These are phyloP conservation scores for Amaranthus cruentus DNA, from an alignment of 148 eudicot species.

Conservation along the genomic window DNA sequence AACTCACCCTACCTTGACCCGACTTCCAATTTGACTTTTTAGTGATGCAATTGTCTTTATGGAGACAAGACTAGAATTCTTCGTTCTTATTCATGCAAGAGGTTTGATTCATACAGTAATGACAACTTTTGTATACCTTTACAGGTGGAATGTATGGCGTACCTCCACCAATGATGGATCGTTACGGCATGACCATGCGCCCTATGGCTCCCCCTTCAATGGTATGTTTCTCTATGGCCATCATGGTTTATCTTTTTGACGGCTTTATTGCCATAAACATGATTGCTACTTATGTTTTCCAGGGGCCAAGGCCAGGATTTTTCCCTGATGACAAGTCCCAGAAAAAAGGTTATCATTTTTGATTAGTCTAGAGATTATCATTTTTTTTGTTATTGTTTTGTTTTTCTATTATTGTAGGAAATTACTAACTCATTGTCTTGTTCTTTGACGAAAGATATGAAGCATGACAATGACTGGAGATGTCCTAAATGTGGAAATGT, in stretches of 20 bases:
- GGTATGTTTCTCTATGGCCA: background rate
- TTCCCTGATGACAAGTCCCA: slow-evolving; percentile 58
- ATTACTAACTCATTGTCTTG: background rate
- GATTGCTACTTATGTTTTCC: slow-evolving; percentile 1
- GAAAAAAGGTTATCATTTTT: slow-evolving; percentile 44
- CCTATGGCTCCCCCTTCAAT: no score
- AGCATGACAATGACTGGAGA: slow-evolving; percentile 87
- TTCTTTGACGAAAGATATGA: slow-evolving; percentile 43
- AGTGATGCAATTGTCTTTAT: no score
- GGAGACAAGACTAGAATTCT: no score
- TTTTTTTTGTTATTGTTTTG: background rate
- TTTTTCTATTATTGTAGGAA: background rate
- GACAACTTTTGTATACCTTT: background rate
- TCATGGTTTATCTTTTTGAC: background rate
- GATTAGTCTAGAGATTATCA: background rate
- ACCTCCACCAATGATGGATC: no score
- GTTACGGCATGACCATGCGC: no score
- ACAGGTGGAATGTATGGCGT: no score
- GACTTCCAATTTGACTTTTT: no score
- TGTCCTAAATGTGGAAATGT: slow-evolving; percentile 98
- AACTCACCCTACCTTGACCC: no score
- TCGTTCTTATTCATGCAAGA: background rate
- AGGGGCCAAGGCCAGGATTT: slow-evolving; percentile 83
- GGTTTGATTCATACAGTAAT: background rate
- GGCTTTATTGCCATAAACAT: no score